Conservation (phyloP, 2,329 filamentous ascomycete genomes). For the Alternaria ethzedia region DNA sequence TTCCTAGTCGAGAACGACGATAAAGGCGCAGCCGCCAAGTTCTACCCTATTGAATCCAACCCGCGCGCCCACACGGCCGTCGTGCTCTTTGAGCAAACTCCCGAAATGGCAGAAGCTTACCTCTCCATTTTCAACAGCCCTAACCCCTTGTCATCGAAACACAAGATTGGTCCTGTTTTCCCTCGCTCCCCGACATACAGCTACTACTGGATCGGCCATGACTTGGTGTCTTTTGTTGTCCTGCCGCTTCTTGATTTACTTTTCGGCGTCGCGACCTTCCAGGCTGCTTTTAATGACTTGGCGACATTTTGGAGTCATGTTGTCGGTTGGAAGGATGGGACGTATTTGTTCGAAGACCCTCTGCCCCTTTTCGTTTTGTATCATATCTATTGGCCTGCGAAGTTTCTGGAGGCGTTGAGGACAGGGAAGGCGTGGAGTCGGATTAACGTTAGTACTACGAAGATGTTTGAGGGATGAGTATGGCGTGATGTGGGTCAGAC, state of each 20-base stretch:
- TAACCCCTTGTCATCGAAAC: constrained; percentile 7
- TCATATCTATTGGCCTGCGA: constrained; percentile 60
- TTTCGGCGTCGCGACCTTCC: constrained; percentile 21
- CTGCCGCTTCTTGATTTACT: constrained; percentile 41
- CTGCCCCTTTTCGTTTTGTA: constrained; percentile 60
- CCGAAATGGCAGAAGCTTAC: constrained; percentile 38
- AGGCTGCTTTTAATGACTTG: constrained; percentile 31
- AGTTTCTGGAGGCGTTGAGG: constrained; percentile 57
- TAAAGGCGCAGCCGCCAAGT: constrained; percentile 41
- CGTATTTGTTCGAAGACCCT: constrained; percentile 58
- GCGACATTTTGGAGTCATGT: constrained; percentile 51
- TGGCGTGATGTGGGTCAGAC: not conserved
- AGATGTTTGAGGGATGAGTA: constrained; percentile 56
- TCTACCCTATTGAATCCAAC: constrained; percentile 76
- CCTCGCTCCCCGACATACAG: constrained; percentile 28
- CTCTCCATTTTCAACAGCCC: constrained; percentile 30
- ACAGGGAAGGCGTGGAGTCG: constrained; percentile 65
- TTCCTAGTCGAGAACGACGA: constrained; percentile 64
- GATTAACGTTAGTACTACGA: constrained; percentile 71
- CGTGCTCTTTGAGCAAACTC: constrained; percentile 60
- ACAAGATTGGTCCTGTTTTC: constrained; percentile 17
- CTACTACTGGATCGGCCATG: constrained; percentile 73
- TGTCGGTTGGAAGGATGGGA: constrained; percentile 58
- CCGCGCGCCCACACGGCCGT: constrained; percentile 73
- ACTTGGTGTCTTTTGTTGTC: constrained; percentile 61